Evolutionary conservation across 306 rosid species (phyloP), one percentile per base, ranked within the genome.

Genomic region (Pueraria montana): DNA sequence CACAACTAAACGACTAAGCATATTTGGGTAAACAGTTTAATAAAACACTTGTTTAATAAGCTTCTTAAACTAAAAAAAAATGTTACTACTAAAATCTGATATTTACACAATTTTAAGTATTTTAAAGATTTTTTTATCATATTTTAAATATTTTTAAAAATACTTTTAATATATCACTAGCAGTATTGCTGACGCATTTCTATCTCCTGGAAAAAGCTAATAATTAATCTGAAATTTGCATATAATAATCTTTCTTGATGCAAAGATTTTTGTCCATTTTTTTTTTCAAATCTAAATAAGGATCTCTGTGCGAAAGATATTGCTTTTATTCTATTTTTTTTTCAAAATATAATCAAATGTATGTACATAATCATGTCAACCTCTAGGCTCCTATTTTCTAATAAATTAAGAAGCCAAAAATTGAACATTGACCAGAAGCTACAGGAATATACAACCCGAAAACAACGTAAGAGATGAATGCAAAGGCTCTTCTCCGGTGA

Each of bases 321-420:
- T 34, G 21, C 81, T 70, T 85, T 88, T 88, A 82, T 88, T 85
- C 64, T 85, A 82, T 70, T 84, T 87, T 48, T 70, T 84, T 87
- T 48, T 64, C 55, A 66, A 53, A 63, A 75, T 75, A 85, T 63
- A 83, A 76, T 82, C 65, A 70, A 81, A 79, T 82, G 86, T 69
- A 71, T 85, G 82, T 85, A 85, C 88, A 87, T 49, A 82, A 74
- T 53, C 81, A 59, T 82, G 85, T 72, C 83, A 79, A 74, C 53
- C 62, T 80, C 67, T 61, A 53, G 83, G 80, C 48, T 63, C 62
- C 72, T 79, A 79, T 48, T 75, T 74, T 64, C 74, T 74, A 65
- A 76, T 79, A 85, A 79, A 79, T 82, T 73, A 70, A 49, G 77
- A 64, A 76, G 84, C 77, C 80, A 76, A 64, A 79, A 82, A 79